These are phyloP conservation scores for Penicillium sp. DNA, from an alignment of 2,329 filamentous ascomycete genomes.

Conservation along the genomic window DNA sequence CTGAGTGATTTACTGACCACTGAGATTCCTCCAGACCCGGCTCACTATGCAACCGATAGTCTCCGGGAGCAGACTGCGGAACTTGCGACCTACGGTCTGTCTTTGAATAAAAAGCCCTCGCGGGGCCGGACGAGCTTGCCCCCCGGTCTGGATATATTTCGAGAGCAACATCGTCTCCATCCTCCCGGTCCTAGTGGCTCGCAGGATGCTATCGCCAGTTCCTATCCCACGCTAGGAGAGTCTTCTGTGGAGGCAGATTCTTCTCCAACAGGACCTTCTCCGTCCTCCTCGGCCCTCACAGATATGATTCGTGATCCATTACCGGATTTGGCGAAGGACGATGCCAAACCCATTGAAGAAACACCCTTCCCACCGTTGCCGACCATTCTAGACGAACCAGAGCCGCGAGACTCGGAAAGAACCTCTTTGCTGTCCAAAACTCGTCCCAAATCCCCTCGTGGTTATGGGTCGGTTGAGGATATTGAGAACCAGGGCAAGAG, in stretches of 20 bases:
- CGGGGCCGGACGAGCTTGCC: conserved; percentile 34
- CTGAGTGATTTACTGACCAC: conserved; percentile 26
- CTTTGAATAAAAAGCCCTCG: conserved; percentile 41
- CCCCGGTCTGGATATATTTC: conserved; percentile 36
- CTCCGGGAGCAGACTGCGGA: conserved; percentile 88
- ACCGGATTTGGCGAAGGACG: conserved; percentile 28
- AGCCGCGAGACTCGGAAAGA: conserved; percentile 37
- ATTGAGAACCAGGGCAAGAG: conserved; percentile 36
- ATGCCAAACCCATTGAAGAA: conserved; percentile 21
- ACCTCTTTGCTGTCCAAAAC: conserved; percentile 41
- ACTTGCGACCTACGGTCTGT: conserved; percentile 79
- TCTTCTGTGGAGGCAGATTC: conserved; percentile 19
- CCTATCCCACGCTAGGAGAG: conserved; percentile 16
- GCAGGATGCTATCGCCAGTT: conserved; percentile 22
- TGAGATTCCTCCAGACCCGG: conserved; percentile 64
- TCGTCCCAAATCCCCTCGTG: conserved; percentile 31
- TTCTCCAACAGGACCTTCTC: conserved; percentile 24
- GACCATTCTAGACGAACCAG: conserved; percentile 28
- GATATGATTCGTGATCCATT: conserved; percentile 54
- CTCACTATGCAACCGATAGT: conserved; percentile 72
- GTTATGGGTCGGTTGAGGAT: conserved; percentile 38
- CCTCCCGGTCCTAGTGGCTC: conserved; percentile 1
- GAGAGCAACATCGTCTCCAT: conserved; percentile 14
- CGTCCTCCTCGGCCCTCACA: conserved; percentile 54
- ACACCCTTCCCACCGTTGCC: conserved; percentile 19